Percentiles rank a stretch among this genome's conserved stretches.
phyloP scores from a whole-genome alignment of 331 rosid species.

The Quercus phellos region DNA sequence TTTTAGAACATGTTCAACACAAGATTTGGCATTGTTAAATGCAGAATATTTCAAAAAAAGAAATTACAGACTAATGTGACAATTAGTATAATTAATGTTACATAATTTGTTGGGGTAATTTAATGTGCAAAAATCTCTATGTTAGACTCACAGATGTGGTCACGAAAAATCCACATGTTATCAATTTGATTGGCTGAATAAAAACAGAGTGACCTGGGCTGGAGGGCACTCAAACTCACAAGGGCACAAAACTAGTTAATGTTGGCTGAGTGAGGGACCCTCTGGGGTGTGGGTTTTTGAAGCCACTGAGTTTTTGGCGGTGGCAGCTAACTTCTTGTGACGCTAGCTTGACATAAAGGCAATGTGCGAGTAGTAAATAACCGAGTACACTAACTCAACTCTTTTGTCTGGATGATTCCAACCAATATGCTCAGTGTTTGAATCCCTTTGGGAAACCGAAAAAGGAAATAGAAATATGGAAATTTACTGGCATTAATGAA shows the following conservation, averaged over 20 bases:
- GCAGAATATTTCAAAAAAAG: too few species aligned
- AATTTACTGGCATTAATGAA: too few species aligned
- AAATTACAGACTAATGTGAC: not conserved
- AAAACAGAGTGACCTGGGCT: constrained; percentile 20
- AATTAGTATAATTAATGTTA: not conserved
- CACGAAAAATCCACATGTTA: constrained; percentile 27
- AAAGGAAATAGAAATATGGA: too few species aligned
- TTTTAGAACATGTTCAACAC: not conserved
- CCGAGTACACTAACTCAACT: not conserved
- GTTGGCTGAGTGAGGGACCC: constrained; percentile 37
- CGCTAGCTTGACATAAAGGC: not conserved
- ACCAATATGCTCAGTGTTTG: not conserved
- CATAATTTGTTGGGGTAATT: constrained; percentile 11
- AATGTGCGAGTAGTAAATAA: not conserved
- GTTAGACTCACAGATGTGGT: constrained; percentile 22
- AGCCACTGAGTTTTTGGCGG: constrained; percentile 20
- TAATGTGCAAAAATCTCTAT: constrained; percentile 15
- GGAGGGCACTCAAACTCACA: constrained; percentile 17
- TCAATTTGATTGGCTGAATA: not conserved
- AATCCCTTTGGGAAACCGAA: too few species aligned
- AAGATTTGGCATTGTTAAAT: too few species aligned
- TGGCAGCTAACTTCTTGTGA: not conserved
- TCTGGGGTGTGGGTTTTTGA: constrained; percentile 25
- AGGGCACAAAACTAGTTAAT: constrained; percentile 13
- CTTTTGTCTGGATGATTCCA: not conserved